Conservation (phyloP, 192 early-diverging fungal species). For the Neocallimastix lanati region DNA sequence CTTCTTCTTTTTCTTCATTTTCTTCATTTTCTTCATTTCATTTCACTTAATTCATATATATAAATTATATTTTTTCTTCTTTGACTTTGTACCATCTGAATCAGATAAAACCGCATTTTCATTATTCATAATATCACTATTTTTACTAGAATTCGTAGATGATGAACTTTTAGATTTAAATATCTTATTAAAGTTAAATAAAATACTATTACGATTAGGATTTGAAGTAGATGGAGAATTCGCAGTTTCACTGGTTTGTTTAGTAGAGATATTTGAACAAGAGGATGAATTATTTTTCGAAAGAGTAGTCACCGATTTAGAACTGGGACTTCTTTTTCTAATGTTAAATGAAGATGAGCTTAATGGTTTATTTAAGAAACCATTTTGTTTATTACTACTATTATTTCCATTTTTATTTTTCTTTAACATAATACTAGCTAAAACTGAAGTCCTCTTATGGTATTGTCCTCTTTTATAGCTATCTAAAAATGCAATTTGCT, state of each 20-base stretch:
- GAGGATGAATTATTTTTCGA: neutral
- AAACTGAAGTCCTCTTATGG: neutral
- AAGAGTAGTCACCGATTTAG: neutral
- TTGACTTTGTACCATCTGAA: neutral
- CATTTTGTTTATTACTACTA: neutral
- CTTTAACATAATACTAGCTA: neutral
- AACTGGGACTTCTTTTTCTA: neutral
- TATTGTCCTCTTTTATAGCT: slow-evolving; percentile 3
- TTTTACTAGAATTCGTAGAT: neutral
- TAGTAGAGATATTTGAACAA: neutral
- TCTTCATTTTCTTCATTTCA: neutral
- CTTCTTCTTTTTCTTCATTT: neutral
- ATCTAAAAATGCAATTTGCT: slow-evolving; percentile 42
- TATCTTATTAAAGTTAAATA: neutral
- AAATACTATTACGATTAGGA: neutral
- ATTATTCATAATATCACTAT: neutral
- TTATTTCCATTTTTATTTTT: neutral
- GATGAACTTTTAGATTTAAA: neutral
- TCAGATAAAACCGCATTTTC: neutral
- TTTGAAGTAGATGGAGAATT: neutral
- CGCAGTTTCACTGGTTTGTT: neutral
- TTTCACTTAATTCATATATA: neutral
- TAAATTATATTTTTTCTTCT: neutral
- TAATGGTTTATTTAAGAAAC: neutral
- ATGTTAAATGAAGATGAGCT: neutral